These are phyloP conservation scores for Excoecaria agallocha DNA, from an alignment of 345 rosid species.

Conservation along the genomic window DNA sequence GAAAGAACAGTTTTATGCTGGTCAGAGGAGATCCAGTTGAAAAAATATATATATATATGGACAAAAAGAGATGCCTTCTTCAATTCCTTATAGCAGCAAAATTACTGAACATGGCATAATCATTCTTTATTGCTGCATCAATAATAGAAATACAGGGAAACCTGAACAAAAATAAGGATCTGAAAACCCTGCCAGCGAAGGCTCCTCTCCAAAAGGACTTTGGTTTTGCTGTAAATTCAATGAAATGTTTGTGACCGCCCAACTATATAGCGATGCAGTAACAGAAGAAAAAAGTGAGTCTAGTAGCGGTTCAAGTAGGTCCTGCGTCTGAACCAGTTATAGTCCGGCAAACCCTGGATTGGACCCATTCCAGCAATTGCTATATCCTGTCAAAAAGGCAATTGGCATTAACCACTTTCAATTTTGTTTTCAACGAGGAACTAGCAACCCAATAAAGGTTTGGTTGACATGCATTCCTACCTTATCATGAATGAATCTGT, in stretches of 20 bases:
- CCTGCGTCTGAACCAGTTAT: conserved; percentile 99
- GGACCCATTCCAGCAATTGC: conserved; percentile 98
- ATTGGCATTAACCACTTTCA: neutral
- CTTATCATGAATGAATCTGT: conserved; percentile 79
- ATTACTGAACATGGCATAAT: conserved; percentile 23
- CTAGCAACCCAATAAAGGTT: neutral
- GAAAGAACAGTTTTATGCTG: neutral
- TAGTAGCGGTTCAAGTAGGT: conserved; percentile 96
- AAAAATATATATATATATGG: neutral
- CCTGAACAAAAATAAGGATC: conserved; percentile 14
- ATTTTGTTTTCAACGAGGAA: neutral
- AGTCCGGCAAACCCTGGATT: conserved; percentile 79
- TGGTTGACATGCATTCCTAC: conserved; percentile 31
- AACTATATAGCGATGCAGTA: neutral
- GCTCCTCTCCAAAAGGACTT: conserved; percentile 10
- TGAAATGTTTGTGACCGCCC: conserved; percentile 19
- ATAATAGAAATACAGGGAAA: conserved; percentile 22
- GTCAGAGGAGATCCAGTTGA: neutral
- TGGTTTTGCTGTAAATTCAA: conserved; percentile 21
- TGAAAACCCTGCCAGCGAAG: conserved; percentile 15
- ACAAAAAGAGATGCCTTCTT: neutral
- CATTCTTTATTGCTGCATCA: conserved; percentile 33
- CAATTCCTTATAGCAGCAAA: conserved; percentile 15
- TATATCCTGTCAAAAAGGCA: conserved; percentile 56
- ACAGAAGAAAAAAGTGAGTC: conserved; percentile 6